These are phyloP conservation scores for Verticillium nubilum DNA, from an alignment of 2,329 filamentous ascomycete species.

Conservation along the genomic window DNA sequence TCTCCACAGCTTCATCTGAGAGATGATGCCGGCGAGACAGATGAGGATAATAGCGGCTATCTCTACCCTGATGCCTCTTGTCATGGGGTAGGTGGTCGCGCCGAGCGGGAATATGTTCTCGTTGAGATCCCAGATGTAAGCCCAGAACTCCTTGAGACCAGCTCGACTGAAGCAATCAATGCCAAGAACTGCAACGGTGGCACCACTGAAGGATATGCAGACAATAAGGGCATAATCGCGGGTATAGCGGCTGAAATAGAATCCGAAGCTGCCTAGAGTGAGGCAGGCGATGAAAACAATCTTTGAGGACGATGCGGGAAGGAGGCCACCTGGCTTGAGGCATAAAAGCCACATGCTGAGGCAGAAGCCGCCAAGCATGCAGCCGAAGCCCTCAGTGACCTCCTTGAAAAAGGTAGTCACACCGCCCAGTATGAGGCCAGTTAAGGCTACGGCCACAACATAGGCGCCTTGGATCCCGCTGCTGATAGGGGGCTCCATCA, in stretches of 20 bases:
- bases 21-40: conserved; percentile 69
- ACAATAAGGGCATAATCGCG: conserved; percentile 72
- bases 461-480: conserved; percentile 80
- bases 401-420: conserved; percentile 75
- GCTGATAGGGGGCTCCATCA: conserved; percentile 74
- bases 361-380: conserved; percentile 80
- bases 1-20: conserved; percentile 82
- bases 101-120: conserved; percentile 71
- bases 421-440: conserved; percentile 69
- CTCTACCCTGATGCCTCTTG: conserved; percentile 80
- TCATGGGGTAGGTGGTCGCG: conserved; percentile 76
- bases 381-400: conserved; percentile 75
- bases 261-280: conserved; percentile 59
- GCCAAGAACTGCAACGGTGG: conserved; percentile 73
- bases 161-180: conserved; percentile 87
- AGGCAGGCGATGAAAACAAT: conserved; percentile 72
- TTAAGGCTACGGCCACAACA: conserved; percentile 69
- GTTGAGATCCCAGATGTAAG: conserved; percentile 85
- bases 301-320: conserved; percentile 55
- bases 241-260: conserved; percentile 75
- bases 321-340: conserved; percentile 68
- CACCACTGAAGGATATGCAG: conserved; percentile 74
- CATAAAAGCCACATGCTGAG: conserved; percentile 87
- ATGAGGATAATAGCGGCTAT: conserved; percentile 73
- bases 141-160: conserved; percentile 95